These are phyloP conservation scores for Cyclotella sp. DNA, from an alignment of 108 stramenopile species.

Conservation along the genomic window DNA sequence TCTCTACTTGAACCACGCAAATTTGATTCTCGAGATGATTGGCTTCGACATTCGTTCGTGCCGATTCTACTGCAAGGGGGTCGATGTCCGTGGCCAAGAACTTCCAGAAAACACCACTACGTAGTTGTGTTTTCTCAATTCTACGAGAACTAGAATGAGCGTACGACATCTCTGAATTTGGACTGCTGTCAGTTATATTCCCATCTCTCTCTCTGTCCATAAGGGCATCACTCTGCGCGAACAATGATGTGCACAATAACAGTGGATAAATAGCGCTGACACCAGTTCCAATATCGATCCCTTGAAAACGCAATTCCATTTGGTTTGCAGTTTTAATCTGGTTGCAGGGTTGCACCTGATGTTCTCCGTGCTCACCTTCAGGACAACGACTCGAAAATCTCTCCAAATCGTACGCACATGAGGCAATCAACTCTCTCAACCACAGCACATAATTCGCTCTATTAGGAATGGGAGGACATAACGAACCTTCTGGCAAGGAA, in stretches of 20 bases:
- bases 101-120: constrained; percentile 34
- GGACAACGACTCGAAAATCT: constrained; percentile 15
- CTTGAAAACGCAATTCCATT: constrained; percentile 25
- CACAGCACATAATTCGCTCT: constrained; percentile 90
- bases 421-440: constrained; percentile 71
- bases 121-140: constrained; percentile 8
- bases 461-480: constrained; percentile 94
- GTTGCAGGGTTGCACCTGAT: background rate
- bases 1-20: constrained; percentile 52
- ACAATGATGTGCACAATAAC: constrained; percentile 50
- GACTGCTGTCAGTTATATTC: background rate
- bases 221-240: constrained; percentile 13
- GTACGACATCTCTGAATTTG: background rate
- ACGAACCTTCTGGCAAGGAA: constrained; percentile 68
- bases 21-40: constrained; percentile 72
- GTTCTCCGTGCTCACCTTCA: background rate
- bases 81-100: constrained; percentile 91
- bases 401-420: constrained; percentile 7
- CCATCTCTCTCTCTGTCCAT: background rate
- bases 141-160: too few relatives aligned
- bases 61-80: constrained; percentile 72
- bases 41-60: constrained; percentile 68
- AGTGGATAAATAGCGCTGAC: constrained; percentile 90
- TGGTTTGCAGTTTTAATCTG: background rate
- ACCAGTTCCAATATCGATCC: constrained; percentile 92